Evolutionary conservation across 2,329 filamentous ascomycete genomes (phyloP).

Genomic region (Colletotrichum phormii): DNA sequence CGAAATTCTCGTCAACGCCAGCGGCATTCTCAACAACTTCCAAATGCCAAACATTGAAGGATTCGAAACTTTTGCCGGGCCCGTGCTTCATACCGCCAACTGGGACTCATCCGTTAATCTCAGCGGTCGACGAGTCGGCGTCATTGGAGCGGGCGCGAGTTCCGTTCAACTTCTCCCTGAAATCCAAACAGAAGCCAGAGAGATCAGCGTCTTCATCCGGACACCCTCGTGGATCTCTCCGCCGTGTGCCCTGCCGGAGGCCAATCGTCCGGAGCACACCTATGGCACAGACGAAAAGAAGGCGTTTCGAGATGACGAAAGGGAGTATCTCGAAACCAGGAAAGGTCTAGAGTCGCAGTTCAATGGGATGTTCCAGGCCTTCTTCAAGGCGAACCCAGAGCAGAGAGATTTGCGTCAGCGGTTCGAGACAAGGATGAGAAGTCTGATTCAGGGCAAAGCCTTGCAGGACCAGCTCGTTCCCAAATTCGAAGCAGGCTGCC

Average conservation of each 20-base stretch:
- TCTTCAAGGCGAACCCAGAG: slow-evolving; percentile 47
- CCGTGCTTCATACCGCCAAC: slow-evolving; percentile 56
- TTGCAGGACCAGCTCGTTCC: slow-evolving; percentile 39
- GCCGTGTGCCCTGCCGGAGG: slow-evolving; percentile 21
- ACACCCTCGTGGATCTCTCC: slow-evolving; percentile 59
- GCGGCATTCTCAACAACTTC: slow-evolving; percentile 47
- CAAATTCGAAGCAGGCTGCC: slow-evolving; percentile 40
- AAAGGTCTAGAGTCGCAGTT: slow-evolving; percentile 52
- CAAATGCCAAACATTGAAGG: slow-evolving; percentile 62
- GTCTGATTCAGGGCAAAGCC: neutral
- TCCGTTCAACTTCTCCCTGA: slow-evolving; percentile 56
- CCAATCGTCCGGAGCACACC: slow-evolving; percentile 26
- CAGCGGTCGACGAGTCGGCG: slow-evolving; percentile 48
- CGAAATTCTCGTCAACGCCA: slow-evolving; percentile 39
- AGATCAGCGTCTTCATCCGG: slow-evolving; percentile 58
- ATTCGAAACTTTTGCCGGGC: slow-evolving; percentile 57
- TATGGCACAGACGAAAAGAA: slow-evolving; percentile 11
- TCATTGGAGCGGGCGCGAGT: slow-evolving; percentile 48
- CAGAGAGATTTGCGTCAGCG: neutral
- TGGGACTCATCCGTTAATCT: slow-evolving; percentile 55
- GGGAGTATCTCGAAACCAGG: slow-evolving; percentile 39
- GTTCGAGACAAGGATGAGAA: neutral
- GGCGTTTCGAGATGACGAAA: slow-evolving; percentile 17
- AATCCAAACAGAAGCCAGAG: slow-evolving; percentile 52
- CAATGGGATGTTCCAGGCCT: slow-evolving; percentile 53